These are phyloP conservation scores for Sinapis alba DNA, from an alignment of 441 rosid species.

Conservation along the genomic window DNA sequence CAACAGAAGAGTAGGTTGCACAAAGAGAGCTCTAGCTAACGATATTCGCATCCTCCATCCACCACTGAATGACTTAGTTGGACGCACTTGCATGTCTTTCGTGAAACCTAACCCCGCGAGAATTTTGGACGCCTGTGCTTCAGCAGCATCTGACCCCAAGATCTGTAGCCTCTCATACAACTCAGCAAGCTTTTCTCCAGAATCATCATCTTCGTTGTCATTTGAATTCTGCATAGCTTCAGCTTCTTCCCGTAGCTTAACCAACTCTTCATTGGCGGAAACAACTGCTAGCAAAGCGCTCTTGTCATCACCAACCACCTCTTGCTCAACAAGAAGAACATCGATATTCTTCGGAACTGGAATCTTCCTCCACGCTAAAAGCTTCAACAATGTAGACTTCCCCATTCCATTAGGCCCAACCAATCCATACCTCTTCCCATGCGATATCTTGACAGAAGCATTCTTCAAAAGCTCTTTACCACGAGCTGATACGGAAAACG, in stretches of 20 bases:
- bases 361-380: conserved; percentile 95
- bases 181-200: conserved; percentile 80
- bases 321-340: conserved; percentile 95
- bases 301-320: conserved; percentile 86
- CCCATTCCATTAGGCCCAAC: conserved; percentile 97
- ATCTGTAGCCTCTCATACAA: conserved; percentile 81
- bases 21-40: conserved; percentile 89
- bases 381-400: conserved; percentile 86
- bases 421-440: conserved; percentile 92
- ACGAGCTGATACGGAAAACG: conserved; percentile 87
- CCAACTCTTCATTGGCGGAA: conserved; percentile 82
- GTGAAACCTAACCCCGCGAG: conserved; percentile 94
- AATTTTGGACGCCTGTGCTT: conserved; percentile 92
- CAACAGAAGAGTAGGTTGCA: conserved; percentile 76
- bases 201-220: conserved; percentile 46
- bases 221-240: conserved; percentile 51
- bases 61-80: conserved; percentile 75
- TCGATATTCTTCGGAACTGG: conserved; percentile 94
- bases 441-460: conserved; percentile 84
- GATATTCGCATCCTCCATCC: conserved; percentile 99
- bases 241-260: conserved; percentile 70
- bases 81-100: conserved; percentile 80
- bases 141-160: conserved; percentile 92
- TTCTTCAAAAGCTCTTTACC: conserved; percentile 88
- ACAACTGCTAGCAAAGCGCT: conserved; percentile 85